These are phyloP conservation scores for Ophiosphaerella herpotricha DNA, from an alignment of 2,329 filamentous ascomycete genomes.

Conservation along the genomic window DNA sequence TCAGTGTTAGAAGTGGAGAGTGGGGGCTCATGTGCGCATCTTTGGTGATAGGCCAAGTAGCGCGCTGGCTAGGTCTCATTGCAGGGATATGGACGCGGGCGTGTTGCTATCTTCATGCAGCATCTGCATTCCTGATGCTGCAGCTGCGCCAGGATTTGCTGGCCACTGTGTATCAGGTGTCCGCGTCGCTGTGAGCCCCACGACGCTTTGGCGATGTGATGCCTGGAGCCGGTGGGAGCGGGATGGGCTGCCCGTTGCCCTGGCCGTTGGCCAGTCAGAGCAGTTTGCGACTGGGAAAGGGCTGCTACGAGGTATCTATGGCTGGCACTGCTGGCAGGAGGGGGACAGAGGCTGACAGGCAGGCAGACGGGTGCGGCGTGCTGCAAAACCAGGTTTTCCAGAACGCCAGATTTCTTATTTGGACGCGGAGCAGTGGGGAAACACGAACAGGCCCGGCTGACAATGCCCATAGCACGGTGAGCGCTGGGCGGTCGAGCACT, in stretches of 20 bases:
- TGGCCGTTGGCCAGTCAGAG: too few relatives aligned
- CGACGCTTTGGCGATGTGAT: slow-evolving; percentile 2
- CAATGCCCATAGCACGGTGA: not conserved
- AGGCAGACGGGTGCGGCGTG: not conserved
- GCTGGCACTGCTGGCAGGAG: too few relatives aligned
- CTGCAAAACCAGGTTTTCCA: too few relatives aligned
- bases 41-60: slow-evolving; percentile 6
- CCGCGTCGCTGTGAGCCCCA: slow-evolving; percentile 15
- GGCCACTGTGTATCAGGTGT: slow-evolving; percentile 15
- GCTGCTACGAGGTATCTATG: too few relatives aligned
- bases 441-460: too few relatives aligned
- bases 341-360: not conserved
- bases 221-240: not conserved
- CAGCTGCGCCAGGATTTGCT: slow-evolving; percentile 21
- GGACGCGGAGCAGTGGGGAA: too few relatives aligned
- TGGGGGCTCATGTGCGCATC: slow-evolving; percentile 10
- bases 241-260: too few relatives aligned
- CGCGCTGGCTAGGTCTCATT: slow-evolving; percentile 8
- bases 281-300: too few relatives aligned
- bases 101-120: slow-evolving; percentile 18
- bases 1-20: slow-evolving; percentile 5
- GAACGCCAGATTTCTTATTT: too few relatives aligned
- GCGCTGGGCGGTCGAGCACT: not conserved
- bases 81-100: slow-evolving; percentile 17
- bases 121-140: slow-evolving; percentile 12